phyloP scores from a whole-genome alignment of 169 alveolate genomes.

The Babesia ovis region DNA sequence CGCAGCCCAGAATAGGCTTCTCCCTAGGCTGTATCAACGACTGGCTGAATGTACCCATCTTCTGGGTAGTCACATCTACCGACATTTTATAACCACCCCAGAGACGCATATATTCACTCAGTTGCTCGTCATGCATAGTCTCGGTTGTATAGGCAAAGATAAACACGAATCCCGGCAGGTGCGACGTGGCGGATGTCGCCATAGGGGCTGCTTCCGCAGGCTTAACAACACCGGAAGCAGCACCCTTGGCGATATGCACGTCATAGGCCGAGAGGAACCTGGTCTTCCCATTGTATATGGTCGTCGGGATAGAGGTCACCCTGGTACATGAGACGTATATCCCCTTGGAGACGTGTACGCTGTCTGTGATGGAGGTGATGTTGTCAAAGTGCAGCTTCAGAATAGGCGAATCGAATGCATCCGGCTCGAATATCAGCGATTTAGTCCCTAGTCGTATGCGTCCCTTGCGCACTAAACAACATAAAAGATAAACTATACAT shows the following conservation, averaged over 20 bases:
- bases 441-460: slow-evolving; percentile 82
- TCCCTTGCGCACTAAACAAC: slow-evolving; percentile 60
- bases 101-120: slow-evolving; percentile 24
- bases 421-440: slow-evolving; percentile 82
- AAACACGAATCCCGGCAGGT: slow-evolving; percentile 52
- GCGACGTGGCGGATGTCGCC: background rate
- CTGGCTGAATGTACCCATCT: slow-evolving; percentile 58
- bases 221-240: background rate
- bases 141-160: slow-evolving; percentile 48
- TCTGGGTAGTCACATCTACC: slow-evolving; percentile 17
- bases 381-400: slow-evolving; percentile 69
- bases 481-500: background rate
- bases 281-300: slow-evolving; percentile 71
- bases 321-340: slow-evolving; percentile 64
- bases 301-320: slow-evolving; percentile 69
- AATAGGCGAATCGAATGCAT: slow-evolving; percentile 69
- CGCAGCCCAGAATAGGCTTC: slow-evolving; percentile 60
- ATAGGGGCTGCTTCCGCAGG: slow-evolving; percentile 1
- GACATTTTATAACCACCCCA: slow-evolving; percentile 28
- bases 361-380: slow-evolving; percentile 42
- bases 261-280: slow-evolving; percentile 72
- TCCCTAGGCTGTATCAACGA: slow-evolving; percentile 69
- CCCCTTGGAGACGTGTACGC: slow-evolving; percentile 55
- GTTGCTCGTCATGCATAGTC: slow-evolving; percentile 50
- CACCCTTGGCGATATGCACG: slow-evolving; percentile 33